A percentile compares a stretch with the other conserved stretches of the same genome.
These are phyloP conservation scores for Microbotryum saponariae DNA, from an alignment of 1,284 basidiomycete genomes.

Conservation along the genomic window DNA sequence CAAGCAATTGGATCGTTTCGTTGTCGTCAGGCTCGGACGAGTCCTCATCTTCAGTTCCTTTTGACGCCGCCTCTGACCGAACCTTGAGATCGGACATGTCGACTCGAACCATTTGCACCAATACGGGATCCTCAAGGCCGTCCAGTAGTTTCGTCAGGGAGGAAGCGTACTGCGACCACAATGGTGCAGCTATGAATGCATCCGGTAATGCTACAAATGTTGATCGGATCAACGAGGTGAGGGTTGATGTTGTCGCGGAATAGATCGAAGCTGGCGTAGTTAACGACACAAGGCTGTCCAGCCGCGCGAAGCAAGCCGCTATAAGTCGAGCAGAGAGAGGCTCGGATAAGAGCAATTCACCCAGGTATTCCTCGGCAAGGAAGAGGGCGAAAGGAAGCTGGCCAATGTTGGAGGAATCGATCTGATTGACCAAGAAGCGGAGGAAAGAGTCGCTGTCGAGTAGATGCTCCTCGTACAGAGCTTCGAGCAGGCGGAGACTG, in stretches of 20 bases:
- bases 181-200: conserved; percentile 19
- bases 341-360: conserved; percentile 57
- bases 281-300: conserved; percentile 48
- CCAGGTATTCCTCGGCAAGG: conserved; percentile 69
- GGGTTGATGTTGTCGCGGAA: background rate
- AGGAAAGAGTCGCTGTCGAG: conserved; percentile 74
- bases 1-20: conserved; percentile 9
- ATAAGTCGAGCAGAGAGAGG: conserved; percentile 12
- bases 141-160: background rate
- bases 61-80: conserved; percentile 3
- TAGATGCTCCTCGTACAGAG: conserved; percentile 71
- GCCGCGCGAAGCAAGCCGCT: conserved; percentile 54
- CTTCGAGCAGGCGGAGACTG: conserved; percentile 65
- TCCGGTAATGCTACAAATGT: conserved; percentile 25
- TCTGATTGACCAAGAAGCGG: conserved; percentile 73
- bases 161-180: conserved; percentile 5
- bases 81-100: conserved; percentile 15
- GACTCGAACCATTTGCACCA: conserved; percentile 8
- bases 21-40: conserved; percentile 5
- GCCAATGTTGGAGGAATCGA: conserved; percentile 66
- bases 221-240: conserved; percentile 15
- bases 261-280: background rate
- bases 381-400: conserved; percentile 74
- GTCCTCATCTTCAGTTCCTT: conserved; percentile 3
- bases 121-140: background rate